A percentile compares a stretch with the other conserved stretches of the same genome.
These are phyloP conservation scores for Cochlearia excelsa DNA, from an alignment of 345 rosid species.

Conservation along the genomic window DNA sequence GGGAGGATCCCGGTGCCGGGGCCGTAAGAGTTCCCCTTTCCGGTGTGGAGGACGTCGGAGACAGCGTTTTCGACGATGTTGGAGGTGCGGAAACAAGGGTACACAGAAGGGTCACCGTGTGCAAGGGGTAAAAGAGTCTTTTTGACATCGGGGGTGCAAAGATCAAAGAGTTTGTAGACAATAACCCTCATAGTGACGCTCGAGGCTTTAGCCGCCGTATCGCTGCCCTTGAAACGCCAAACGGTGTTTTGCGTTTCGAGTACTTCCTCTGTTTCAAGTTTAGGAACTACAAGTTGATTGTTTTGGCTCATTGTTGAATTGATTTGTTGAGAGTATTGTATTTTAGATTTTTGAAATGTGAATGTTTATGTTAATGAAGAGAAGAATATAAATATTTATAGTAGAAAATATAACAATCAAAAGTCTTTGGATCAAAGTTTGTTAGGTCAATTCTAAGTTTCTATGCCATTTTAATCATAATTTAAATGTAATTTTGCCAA, in stretches of 20 bases:
- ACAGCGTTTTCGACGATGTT: conserved; percentile 55
- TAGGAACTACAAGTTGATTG: conserved; percentile 19
- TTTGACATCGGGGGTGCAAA: conserved; percentile 34
- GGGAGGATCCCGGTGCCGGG: conserved; percentile 47
- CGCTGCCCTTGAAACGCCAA: conserved; percentile 34
- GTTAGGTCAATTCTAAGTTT: too few relatives aligned
- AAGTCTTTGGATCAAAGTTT: too few relatives aligned
- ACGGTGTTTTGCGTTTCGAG: conserved; percentile 21
- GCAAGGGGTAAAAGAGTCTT: conserved; percentile 47
- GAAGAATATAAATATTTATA: not conserved
- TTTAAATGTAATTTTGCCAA: too few relatives aligned
- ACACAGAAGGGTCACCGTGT: conserved; percentile 66
- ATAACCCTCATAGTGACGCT: conserved; percentile 41
- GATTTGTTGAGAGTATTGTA: not conserved
- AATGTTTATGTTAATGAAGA: conserved; percentile 10
- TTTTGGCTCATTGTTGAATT: conserved; percentile 20
- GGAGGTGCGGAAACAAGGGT: conserved; percentile 52
- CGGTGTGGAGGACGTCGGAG: conserved; percentile 44
- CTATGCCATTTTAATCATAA: too few relatives aligned
- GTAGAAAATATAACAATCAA: conserved; percentile 1
- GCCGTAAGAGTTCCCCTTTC: conserved; percentile 47
- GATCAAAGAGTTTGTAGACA: conserved; percentile 34
- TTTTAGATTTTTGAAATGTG: conserved; percentile 9
- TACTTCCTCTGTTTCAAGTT: conserved; percentile 16
- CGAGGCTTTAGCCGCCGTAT: conserved; percentile 31